A percentile compares a stretch with the other conserved stretches of the same genome.
phyloP scores from a whole-genome alignment of 305 asterid genomes.

The Fraxinus sp. region DNA sequence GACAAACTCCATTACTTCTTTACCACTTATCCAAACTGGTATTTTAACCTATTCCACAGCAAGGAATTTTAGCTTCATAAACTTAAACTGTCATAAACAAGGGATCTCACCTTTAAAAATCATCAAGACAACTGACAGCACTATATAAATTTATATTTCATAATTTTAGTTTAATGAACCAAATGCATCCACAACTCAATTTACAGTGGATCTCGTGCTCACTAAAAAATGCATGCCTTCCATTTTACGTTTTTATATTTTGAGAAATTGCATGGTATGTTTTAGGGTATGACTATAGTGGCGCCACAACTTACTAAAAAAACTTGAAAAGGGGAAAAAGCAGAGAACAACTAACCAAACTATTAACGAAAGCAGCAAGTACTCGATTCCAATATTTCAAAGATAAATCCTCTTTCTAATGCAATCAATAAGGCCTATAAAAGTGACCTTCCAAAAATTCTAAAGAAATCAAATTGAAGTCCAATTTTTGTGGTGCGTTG shows the following conservation, averaged over 20 bases:
- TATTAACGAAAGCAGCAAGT: not conserved
- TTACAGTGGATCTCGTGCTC: not conserved
- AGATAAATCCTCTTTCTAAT: not conserved
- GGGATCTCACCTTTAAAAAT: not conserved
- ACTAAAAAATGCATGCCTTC: not conserved
- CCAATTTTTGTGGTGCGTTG: not conserved
- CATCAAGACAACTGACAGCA: not conserved
- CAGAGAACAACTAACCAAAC: not conserved
- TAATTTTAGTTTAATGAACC: not conserved
- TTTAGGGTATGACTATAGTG: not conserved
- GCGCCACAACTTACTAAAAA: not conserved
- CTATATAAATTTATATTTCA: not conserved
- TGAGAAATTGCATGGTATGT: not conserved
- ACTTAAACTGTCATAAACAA: not conserved
- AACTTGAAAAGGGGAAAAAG: not conserved
- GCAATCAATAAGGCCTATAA: not conserved
- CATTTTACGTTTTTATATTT: not conserved
- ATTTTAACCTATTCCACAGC: conserved; percentile 69
- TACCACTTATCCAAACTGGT: conserved; percentile 74
- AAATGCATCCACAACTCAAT: not conserved
- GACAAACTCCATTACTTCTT: conserved; percentile 77
- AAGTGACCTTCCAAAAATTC: not conserved
- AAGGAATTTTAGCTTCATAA: conserved; percentile 13
- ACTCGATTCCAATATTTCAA: not conserved
- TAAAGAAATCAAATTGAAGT: not conserved